These are phyloP conservation scores for Ceratorhiza oryzae-sativae DNA, from an alignment of 1,284 basidiomycete species.

Conservation along the genomic window DNA sequence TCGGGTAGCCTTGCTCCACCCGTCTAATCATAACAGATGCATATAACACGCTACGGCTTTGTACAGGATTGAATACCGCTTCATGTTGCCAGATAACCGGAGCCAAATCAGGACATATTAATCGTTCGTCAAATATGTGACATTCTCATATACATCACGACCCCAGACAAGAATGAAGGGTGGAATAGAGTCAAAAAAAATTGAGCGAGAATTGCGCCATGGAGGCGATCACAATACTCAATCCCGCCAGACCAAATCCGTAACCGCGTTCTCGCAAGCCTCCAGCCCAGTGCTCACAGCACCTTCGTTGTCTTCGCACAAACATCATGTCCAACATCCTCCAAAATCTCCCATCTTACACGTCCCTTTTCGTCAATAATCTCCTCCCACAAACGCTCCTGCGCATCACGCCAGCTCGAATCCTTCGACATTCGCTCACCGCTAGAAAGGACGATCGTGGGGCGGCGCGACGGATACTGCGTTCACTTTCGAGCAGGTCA, in stretches of 20 bases:
- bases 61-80: too few species aligned
- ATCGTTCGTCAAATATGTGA: too few species aligned
- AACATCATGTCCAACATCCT: constrained; percentile 22
- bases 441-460: constrained; percentile 38
- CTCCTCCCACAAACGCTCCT: constrained; percentile 38
- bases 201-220: neutral
- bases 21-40: too few species aligned
- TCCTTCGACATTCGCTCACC: constrained; percentile 26
- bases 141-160: too few species aligned
- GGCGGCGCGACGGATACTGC: constrained; percentile 36
- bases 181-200: neutral
- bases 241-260: constrained; percentile 32
- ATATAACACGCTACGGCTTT: too few species aligned
- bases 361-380: constrained; percentile 37
- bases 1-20: too few species aligned
- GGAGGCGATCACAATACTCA: neutral
- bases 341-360: constrained; percentile 37
- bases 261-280: constrained; percentile 32
- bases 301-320: constrained; percentile 24
- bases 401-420: constrained; percentile 22
- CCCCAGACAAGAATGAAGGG: neutral
- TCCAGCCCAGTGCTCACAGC: constrained; percentile 28
- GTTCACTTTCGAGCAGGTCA: constrained; percentile 26
- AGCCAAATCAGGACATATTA: too few species aligned
- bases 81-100: too few species aligned